Evolutionary conservation across 805 yeast species (phyloP), one percentile per base, ranked within the genome.

Genomic region (Wickerhamomyces pijperi): DNA sequence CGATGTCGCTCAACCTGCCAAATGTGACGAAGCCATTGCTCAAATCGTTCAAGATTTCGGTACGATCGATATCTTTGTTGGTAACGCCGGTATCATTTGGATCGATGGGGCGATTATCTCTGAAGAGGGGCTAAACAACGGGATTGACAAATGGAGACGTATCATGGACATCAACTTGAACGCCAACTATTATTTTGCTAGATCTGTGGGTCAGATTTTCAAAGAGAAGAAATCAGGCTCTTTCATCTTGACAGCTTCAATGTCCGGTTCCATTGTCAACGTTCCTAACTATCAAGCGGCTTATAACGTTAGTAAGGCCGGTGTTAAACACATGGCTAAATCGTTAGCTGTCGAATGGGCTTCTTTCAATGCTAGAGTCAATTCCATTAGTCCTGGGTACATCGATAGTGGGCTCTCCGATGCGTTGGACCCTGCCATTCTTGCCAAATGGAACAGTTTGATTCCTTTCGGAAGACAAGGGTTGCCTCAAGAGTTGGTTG

Each of bases 81-180:
- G 94, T 50, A 86, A 86, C 58, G 95, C 95, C 13, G 95, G 95
- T 33, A 76, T 84, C 36, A 78, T 86, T 14, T 85, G 94, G 94
- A 69, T 75, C 18, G 66, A 72, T 21, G 87, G 88, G 18, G 72
- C 72, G 16, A 56, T 76, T 44, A 56, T 73, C 41, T 72, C 67
- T 42, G 59, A 59, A 15, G 33, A 12, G 16, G 23, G 17, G 12
- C 13, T 6, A 3, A 56, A 57, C 25, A 25, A 25, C 37, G 64
- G 63, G 3, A 50, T 51, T 28, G 67, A 63, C 39, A 77, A 75
- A 50, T 87, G 94, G 88, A 65, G 70, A 56, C 75, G 74, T 47
- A 75, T 86, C 40, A 70, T 85, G 54, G 73, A 76, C 54, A 74
- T 82, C 40, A 92, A 87, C 56, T 65, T 87, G 44, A 78, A 82